phyloP scores from a whole-genome alignment of 2,329 filamentous ascomycete species.

The Talaromyces pinophilus region DNA sequence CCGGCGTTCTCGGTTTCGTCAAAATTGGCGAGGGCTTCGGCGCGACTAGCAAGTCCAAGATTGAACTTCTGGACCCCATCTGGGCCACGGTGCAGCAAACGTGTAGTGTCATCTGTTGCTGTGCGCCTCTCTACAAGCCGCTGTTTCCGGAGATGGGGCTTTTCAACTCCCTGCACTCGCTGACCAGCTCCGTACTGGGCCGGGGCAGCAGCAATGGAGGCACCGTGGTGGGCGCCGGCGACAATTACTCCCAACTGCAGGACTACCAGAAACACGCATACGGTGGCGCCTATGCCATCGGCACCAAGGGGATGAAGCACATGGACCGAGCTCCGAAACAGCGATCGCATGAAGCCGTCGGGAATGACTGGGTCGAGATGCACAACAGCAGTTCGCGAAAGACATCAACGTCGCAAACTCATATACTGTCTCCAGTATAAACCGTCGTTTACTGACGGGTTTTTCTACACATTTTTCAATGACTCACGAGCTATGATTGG shows the following conservation, averaged over 20 bases:
- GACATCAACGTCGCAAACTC: not conserved
- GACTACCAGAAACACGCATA: not conserved
- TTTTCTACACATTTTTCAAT: not conserved
- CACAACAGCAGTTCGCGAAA: not conserved
- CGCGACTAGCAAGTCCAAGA: conserved; percentile 11
- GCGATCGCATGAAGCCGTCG: not conserved
- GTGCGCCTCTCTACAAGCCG: conserved; percentile 16
- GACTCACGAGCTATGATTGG: not conserved
- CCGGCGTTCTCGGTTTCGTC: conserved; percentile 18
- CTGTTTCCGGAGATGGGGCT: conserved; percentile 7
- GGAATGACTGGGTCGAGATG: not conserved
- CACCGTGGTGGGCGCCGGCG: conserved; percentile 2
- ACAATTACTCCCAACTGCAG: not conserved
- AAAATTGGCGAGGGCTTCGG: conserved; percentile 19
- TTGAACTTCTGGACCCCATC: conserved; percentile 19
- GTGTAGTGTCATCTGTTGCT: conserved; percentile 19
- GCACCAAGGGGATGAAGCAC: not conserved
- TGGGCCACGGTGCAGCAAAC: conserved; percentile 21
- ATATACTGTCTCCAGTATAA: not conserved
- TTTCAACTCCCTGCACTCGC: not conserved
- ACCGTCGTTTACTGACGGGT: not conserved
- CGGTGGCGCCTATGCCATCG: not conserved
- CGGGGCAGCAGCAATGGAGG: not conserved
- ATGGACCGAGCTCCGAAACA: not conserved
- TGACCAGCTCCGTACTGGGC: not conserved